These are phyloP conservation scores for Amphicarpaea edgeworthii DNA, from an alignment of 306 rosid species.

Conservation along the genomic window DNA sequence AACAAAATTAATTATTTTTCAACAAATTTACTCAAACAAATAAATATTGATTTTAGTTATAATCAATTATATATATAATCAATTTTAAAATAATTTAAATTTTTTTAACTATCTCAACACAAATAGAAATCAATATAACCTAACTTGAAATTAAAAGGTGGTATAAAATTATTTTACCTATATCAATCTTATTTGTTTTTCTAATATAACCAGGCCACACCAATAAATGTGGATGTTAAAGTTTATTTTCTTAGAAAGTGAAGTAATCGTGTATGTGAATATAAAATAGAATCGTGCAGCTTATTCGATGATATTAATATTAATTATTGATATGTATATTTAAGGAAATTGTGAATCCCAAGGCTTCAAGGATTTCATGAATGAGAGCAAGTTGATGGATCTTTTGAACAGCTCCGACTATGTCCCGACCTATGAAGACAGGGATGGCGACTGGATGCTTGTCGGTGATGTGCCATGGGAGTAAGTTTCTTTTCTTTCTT, in stretches of 20 bases:
- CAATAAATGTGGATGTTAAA: neutral
- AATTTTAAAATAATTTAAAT: no score
- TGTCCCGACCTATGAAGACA: conserved; percentile 93
- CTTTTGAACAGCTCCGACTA: conserved; percentile 77
- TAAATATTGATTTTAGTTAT: no score
- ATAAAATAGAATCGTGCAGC: neutral
- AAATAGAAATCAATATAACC: no score
- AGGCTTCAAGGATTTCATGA: conserved; percentile 88
- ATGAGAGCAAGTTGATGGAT: conserved; percentile 91
- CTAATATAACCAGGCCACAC: neutral
- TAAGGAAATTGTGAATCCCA: conserved; percentile 84
- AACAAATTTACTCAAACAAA: no score
- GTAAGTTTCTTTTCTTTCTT: conserved; percentile 49
- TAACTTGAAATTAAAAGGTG: no score
- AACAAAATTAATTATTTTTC: no score
- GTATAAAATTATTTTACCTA: no score
- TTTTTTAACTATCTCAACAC: no score
- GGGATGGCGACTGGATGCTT: conserved; percentile 97
- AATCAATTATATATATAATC: no score
- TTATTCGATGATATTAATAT: conserved; percentile 27
- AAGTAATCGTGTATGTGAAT: neutral
- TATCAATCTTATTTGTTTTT: neutral
- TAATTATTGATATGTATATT: conserved; percentile 26
- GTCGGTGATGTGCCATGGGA: conserved; percentile 97
- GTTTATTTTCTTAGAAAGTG: neutral